A percentile compares a stretch with the other conserved stretches of the same genome.
Evolutionary conservation across 331 rosid genomes (phyloP).

Genomic region (Saraca asoca): DNA sequence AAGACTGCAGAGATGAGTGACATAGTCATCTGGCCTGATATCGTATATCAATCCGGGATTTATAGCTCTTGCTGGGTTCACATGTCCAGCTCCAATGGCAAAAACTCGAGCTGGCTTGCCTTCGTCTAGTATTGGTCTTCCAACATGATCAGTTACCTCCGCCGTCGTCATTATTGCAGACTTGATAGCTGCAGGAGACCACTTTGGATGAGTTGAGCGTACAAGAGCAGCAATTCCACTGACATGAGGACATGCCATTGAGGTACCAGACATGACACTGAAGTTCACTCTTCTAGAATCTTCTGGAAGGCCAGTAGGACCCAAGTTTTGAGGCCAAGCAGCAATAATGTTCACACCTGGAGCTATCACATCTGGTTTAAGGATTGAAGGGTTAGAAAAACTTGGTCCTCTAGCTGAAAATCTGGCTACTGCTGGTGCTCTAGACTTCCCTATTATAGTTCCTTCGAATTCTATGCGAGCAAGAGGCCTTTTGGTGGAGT

Average conservation of each 20-base stretch:
- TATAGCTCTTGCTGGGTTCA: slow-evolving; percentile 71
- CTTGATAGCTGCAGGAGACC: slow-evolving; percentile 87
- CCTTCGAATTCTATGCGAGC: slow-evolving; percentile 76
- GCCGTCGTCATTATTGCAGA: slow-evolving; percentile 96
- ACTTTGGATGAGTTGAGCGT: slow-evolving; percentile 69
- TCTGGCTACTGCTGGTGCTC: slow-evolving; percentile 85
- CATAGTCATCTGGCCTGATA: slow-evolving; percentile 70
- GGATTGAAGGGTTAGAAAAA: slow-evolving; percentile 75
- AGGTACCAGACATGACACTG: slow-evolving; percentile 94
- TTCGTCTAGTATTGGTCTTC: slow-evolving; percentile 72
- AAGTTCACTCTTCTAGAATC: slow-evolving; percentile 81
- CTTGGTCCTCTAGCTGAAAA: slow-evolving; percentile 94
- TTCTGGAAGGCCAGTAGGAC: slow-evolving; percentile 81
- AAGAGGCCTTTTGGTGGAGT: slow-evolving; percentile 59
- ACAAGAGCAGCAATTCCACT: slow-evolving; percentile 87
- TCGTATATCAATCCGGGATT: slow-evolving; percentile 84
- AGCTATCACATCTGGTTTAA: slow-evolving; percentile 90
- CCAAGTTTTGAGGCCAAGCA: slow-evolving; percentile 98
- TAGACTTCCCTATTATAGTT: slow-evolving; percentile 64
- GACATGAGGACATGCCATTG: slow-evolving; percentile 97
- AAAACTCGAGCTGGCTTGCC: slow-evolving; percentile 65
- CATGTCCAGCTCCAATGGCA: slow-evolving; percentile 83
- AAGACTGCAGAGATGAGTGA: slow-evolving; percentile 76
- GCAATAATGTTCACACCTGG: slow-evolving; percentile 97
- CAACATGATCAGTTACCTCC: slow-evolving; percentile 59